Base-by-base conservation (phyloP, 179 eudicot species). In the Gypsophila paniculata region DNA sequence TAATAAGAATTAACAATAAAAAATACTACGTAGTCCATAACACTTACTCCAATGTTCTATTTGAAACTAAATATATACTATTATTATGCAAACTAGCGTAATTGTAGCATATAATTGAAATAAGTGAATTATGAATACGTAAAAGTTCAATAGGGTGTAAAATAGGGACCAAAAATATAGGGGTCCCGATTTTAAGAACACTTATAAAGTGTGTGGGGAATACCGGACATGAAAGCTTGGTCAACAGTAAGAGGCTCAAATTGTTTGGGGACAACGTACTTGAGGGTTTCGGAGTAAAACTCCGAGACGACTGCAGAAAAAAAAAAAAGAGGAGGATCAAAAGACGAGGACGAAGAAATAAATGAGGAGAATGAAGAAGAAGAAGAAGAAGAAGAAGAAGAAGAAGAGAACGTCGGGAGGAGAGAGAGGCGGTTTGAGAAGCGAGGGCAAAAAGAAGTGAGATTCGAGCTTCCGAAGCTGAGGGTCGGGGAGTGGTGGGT, bases 221-320 rank as follows among this genome's bases (percentile, higher is more conserved):
- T 78, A 93, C 99, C 96, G 23, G 92, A 66, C 97, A 94, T 94
- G 63, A 94, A 78, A 75, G 94, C 94, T 84, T 91, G 90, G 75
- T 94, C 97, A 22, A 94, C 82, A 77, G 75, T 94, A 57, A 76
- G 86, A 77, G 84, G 74, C 74, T 90, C 90, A 10, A 87, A 88
- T 68, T 81, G 85, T 79, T 79, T 80, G n/a, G 97, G 95, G 74
- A 84, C 72, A 55, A 86, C 80, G 61, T 94, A 91, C 65, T 83
- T 91, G n/a, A 82, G 79, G 17, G 93, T 84, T 76, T 94, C 99
- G 12, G 76, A 57, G 5, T 79, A 83, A 79, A 94, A 80, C 73
- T 91, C 92, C 74, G 79, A 75, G 80, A 91, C 69, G 76, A 88
- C 95, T 93, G 70, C 72, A 78, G 48, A 9, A 64, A 13, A 38